Evolutionary conservation across 768 basidiomycete genomes (phyloP).

Genomic region (Trametes cubensis): DNA sequence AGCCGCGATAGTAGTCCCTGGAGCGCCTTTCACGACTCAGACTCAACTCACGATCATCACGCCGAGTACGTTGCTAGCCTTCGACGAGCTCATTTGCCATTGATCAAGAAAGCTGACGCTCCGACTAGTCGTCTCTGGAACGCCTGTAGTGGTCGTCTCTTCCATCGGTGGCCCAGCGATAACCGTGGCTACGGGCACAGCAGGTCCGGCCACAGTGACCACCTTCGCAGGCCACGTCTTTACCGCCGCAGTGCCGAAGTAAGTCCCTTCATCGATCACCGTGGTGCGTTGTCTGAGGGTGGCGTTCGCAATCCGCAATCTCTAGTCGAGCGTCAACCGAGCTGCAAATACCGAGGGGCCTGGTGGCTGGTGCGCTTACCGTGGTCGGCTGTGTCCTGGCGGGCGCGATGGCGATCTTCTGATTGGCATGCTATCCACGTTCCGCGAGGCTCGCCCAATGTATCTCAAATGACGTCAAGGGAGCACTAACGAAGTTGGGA

Average conservation of each 20-base stretch:
- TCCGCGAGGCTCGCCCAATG: too few species aligned
- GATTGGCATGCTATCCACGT: neutral
- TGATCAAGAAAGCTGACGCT: too few species aligned
- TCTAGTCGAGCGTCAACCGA: neutral
- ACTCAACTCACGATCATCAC: too few species aligned
- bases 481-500: too few species aligned
- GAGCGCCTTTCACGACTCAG: too few species aligned
- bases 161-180: conserved; percentile 30
- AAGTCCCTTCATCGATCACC: neutral
- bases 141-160: conserved; percentile 29
- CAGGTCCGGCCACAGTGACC: conserved; percentile 12
- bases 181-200: conserved; percentile 29
- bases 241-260: conserved; percentile 20
- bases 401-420: conserved; percentile 26
- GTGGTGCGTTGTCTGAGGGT: neutral
- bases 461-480: too few species aligned
- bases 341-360: conserved; percentile 13
- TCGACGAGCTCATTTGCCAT: too few species aligned
- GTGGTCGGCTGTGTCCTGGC: conserved; percentile 24
- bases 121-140: conserved; percentile 20
- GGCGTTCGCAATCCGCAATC: neutral
- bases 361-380: conserved; percentile 22
- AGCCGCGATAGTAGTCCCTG: too few species aligned
- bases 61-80: too few species aligned
- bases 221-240: conserved; percentile 29